Conservation (phyloP, 2,329 filamentous ascomycete genomes). For the Alternaria conjuncta region DNA sequence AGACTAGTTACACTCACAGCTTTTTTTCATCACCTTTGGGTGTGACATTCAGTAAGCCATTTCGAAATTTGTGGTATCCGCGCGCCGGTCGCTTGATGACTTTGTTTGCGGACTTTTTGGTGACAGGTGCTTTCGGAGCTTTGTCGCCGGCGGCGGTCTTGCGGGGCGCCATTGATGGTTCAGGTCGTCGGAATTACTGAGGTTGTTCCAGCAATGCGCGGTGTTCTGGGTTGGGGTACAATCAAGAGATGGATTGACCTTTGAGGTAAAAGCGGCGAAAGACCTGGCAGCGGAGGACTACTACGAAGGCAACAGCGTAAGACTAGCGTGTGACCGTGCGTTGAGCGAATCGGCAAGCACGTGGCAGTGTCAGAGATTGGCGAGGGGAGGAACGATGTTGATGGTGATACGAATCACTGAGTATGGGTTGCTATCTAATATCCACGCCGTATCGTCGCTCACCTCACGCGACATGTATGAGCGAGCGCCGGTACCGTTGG, state of each 20-base stretch:
- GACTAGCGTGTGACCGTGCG: background rate
- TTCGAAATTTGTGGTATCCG: conserved; percentile 23
- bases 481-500: background rate
- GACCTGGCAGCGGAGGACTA: background rate
- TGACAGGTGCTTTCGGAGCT: background rate
- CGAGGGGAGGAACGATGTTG: background rate
- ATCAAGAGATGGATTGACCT: background rate
- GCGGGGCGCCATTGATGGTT: conserved; percentile 1
- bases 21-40: conserved; percentile 19
- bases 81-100: conserved; percentile 19
- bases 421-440: background rate
- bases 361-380: background rate
- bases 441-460: background rate
- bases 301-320: background rate
- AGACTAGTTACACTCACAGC: conserved; percentile 1
- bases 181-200: background rate
- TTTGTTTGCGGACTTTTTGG: background rate
- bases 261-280: background rate
- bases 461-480: background rate
- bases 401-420: background rate
- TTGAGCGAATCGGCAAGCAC: background rate
- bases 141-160: background rate
- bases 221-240: background rate
- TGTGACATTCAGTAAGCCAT: conserved; percentile 18
- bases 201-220: background rate